These are phyloP conservation scores for Pyrus communis DNA, from an alignment of 306 rosid species.

Conservation along the genomic window DNA sequence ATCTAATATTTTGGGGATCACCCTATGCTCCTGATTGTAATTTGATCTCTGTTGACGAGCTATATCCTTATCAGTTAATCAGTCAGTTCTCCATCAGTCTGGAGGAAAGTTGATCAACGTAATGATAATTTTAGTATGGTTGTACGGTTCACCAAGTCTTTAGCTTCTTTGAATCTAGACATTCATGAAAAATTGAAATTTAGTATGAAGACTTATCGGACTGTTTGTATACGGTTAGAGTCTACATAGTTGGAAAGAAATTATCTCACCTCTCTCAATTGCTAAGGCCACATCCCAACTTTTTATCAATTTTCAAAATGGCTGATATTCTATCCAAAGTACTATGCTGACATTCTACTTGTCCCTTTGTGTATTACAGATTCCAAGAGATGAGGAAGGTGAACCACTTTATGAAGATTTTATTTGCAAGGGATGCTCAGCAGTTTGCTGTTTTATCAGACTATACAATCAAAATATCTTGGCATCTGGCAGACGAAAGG, in stretches of 20 bases:
- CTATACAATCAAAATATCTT: conserved; percentile 55
- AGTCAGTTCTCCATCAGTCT: not conserved
- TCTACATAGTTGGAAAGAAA: not conserved
- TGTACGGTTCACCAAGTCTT: not conserved
- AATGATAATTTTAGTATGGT: not conserved
- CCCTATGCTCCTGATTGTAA: not conserved
- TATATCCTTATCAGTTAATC: not conserved
- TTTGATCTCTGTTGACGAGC: not conserved
- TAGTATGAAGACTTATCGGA: not conserved
- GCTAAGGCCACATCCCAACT: not conserved
- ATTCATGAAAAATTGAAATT: not conserved
- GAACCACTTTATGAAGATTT: conserved; percentile 86
- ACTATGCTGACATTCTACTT: not conserved
- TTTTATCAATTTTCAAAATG: not conserved
- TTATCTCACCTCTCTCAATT: not conserved
- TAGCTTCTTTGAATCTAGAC: not conserved
- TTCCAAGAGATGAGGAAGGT: conserved; percentile 93
- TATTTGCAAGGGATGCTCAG: conserved; percentile 76
- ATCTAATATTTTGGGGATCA: not conserved
- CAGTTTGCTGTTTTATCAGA: conserved; percentile 52
- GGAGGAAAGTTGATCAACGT: not conserved
- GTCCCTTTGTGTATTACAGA: conserved; percentile 36
- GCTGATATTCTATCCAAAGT: not conserved
- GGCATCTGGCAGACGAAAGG: conserved; percentile 45
- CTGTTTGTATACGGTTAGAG: not conserved